Evolutionary conservation across 2,329 filamentous ascomycete genomes (phyloP).

Genomic region (Didymella glomerata): DNA sequence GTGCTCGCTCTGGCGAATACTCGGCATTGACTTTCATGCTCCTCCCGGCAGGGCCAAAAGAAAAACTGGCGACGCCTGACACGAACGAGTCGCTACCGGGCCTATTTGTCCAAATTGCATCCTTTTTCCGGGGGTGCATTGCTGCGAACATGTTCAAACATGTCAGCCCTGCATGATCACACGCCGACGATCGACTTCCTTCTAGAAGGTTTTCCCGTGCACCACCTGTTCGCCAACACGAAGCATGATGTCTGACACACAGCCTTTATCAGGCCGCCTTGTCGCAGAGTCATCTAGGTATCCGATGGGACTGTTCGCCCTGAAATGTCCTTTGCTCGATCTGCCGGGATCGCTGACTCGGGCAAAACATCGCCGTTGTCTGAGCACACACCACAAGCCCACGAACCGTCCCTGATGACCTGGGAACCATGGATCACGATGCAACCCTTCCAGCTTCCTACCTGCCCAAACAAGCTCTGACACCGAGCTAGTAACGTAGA

Average conservation of each 20-base stretch:
- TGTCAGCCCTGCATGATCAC: slow-evolving; percentile 20
- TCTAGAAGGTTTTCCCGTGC: slow-evolving; percentile 37
- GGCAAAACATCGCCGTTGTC: slow-evolving; percentile 29
- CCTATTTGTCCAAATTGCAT: slow-evolving; percentile 16
- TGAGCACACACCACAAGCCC: slow-evolving; percentile 27
- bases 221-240: slow-evolving; percentile 35
- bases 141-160: slow-evolving; percentile 44
- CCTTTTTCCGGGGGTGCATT: slow-evolving; percentile 26
- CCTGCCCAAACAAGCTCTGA: slow-evolving; percentile 21
- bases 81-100: slow-evolving; percentile 19
- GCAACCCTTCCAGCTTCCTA: slow-evolving; percentile 20
- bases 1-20: slow-evolving; percentile 28
- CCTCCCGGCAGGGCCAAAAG: slow-evolving; percentile 20
- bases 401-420: slow-evolving; percentile 23
- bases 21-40: slow-evolving; percentile 31
- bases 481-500: slow-evolving; percentile 26
- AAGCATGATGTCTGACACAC: slow-evolving; percentile 28
- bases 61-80: slow-evolving; percentile 29
- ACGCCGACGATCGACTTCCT: slow-evolving; percentile 28
- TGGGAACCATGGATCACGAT: slow-evolving; percentile 29
- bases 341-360: slow-evolving; percentile 34
- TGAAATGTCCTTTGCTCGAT: slow-evolving; percentile 26
- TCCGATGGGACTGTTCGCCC: slow-evolving; percentile 16
- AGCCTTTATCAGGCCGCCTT: slow-evolving; percentile 14
- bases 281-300: slow-evolving; percentile 10